Evolutionary conservation across 352 stramenopile species (phyloP).

Genomic region (Phytophthora sp.): DNA sequence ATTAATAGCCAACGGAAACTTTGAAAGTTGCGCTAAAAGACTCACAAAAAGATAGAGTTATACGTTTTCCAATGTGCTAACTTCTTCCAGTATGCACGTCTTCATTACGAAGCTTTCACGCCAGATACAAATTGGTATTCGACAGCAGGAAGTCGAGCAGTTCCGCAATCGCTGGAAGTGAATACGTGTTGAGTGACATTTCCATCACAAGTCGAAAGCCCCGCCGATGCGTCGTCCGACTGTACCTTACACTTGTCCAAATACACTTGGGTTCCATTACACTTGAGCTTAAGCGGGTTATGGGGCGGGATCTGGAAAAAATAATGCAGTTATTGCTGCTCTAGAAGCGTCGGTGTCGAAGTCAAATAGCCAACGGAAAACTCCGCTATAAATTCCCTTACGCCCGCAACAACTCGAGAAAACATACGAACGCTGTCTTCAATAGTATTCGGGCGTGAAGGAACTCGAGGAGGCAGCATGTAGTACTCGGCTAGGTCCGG

Average conservation of each 20-base stretch:
- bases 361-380: constrained; percentile 39
- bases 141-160: constrained; percentile 37
- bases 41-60: no score
- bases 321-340: constrained; percentile 37
- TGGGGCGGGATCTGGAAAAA: constrained; percentile 45
- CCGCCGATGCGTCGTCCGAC: constrained; percentile 19
- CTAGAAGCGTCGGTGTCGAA: constrained; percentile 14
- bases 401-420: no score
- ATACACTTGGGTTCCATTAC: constrained; percentile 19
- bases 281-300: constrained; percentile 39
- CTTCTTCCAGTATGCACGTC: no score
- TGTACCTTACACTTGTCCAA: constrained; percentile 26
- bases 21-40: no score
- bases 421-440: constrained; percentile 36
- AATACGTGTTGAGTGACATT: constrained; percentile 24
- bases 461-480: constrained; percentile 34
- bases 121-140: constrained; percentile 31
- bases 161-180: constrained; percentile 32
- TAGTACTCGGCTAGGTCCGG: constrained; percentile 24
- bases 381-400: constrained; percentile 24
- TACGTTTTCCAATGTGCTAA: no score
- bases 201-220: constrained; percentile 36
- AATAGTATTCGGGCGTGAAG: constrained; percentile 6
- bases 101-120: no score
- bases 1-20: no score